These are phyloP conservation scores for Phytophthora colocasiae DNA, from an alignment of 352 stramenopile genomes.

Conservation along the genomic window DNA sequence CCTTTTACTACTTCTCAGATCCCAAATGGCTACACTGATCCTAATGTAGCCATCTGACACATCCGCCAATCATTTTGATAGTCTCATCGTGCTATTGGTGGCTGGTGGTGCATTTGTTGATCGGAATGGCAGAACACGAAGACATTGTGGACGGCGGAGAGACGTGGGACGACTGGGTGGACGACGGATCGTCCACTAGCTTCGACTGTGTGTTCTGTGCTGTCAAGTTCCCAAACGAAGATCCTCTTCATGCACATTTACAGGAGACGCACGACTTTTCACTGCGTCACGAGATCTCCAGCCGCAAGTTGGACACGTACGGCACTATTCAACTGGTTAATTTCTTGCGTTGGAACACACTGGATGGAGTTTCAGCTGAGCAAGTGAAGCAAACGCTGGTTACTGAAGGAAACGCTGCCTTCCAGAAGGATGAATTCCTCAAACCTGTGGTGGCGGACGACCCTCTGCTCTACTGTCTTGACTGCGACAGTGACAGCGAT, in stretches of 20 bases:
- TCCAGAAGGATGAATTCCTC: conserved; percentile 77
- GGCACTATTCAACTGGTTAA: conserved; percentile 83
- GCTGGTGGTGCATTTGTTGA: conserved; percentile 15
- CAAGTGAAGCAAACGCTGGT: conserved; percentile 57
- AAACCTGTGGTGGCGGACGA: conserved; percentile 81
- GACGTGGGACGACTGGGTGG: conserved; percentile 89
- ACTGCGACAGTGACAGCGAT: conserved; percentile 61
- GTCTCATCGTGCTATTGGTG: conserved; percentile 11
- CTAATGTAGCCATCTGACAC: conserved; percentile 35
- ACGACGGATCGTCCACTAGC: conserved; percentile 56
- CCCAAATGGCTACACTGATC: not conserved
- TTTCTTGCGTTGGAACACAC: conserved; percentile 62
- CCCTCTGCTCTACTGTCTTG: conserved; percentile 84
- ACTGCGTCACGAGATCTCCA: conserved; percentile 56
- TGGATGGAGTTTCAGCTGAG: conserved; percentile 44
- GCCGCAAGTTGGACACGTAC: conserved; percentile 76
- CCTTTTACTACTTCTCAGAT: conserved; percentile 3
- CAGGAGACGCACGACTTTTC: conserved; percentile 67
- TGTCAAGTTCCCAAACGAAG: conserved; percentile 51
- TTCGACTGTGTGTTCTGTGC: conserved; percentile 81
- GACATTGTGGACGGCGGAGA: conserved; percentile 49
- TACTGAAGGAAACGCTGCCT: conserved; percentile 50
- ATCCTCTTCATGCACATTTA: conserved; percentile 69
- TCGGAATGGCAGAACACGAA: conserved; percentile 18
- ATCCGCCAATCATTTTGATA: conserved; percentile 18